Evolutionary conservation across 345 rosid species (phyloP).

Genomic region (Iberis pinnata): DNA sequence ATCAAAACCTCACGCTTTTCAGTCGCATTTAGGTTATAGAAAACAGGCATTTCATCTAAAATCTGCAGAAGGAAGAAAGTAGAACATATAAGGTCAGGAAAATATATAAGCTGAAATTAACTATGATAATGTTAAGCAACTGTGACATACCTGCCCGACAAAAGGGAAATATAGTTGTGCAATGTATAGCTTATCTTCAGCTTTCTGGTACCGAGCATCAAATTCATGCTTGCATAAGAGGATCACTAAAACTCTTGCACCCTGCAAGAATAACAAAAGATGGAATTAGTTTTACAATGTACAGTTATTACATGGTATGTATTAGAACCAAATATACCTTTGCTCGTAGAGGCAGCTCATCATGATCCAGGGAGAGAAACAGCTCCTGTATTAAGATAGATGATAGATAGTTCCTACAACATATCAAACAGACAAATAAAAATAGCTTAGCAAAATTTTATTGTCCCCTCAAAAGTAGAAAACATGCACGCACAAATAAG

Average conservation of each 20-base stretch:
- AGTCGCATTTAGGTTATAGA: conserved; percentile 84
- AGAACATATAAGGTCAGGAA: conserved; percentile 17
- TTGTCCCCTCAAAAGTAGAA: background rate
- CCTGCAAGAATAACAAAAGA: conserved; percentile 44
- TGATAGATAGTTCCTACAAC: conserved; percentile 90
- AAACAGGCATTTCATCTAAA: conserved; percentile 98
- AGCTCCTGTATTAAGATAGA: conserved; percentile 92
- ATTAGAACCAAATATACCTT: conserved; percentile 42
- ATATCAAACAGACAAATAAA: conserved; percentile 33
- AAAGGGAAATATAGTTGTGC: conserved; percentile 93
- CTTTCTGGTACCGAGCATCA: conserved; percentile 96
- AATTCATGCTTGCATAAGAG: conserved; percentile 94
- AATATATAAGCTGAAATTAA: conserved; percentile 4
- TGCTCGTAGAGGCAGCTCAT: conserved; percentile 85
- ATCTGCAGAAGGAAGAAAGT: conserved; percentile 55
- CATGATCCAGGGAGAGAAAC: conserved; percentile 96
- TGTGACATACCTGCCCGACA: conserved; percentile 68
- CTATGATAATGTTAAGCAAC: conserved; percentile 10
- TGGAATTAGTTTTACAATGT: conserved; percentile 15
- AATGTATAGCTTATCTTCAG: conserved; percentile 94
- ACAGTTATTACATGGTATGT: conserved; percentile 13
- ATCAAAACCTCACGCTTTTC: conserved; percentile 97
- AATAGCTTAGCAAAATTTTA: conserved; percentile 21
- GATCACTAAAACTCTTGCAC: conserved; percentile 86
- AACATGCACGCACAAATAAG: conserved; percentile 1